Evolutionary conservation across 805 yeast species (phyloP), one percentile per base, ranked within the genome.

Genomic region (Millerozyma acaciae): DNA sequence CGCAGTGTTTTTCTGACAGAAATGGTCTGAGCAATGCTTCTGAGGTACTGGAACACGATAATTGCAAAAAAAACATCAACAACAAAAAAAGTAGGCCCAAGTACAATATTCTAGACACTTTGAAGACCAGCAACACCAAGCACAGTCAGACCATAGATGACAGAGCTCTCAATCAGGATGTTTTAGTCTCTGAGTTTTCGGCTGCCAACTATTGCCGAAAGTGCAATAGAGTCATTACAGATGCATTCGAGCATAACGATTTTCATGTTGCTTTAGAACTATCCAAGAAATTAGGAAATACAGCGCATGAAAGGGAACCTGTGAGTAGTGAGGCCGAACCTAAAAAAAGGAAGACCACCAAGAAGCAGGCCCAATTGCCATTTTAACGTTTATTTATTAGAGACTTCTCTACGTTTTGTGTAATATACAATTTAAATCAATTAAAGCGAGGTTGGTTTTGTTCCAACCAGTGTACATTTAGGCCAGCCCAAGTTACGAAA

Each of bases 181-280:
- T 26, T 16, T 28, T 49, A 4, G 30, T 57, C 9, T 39, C 44
- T 8, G 40, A 40, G 5, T 35, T 59, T 15, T 39, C 50, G 14
- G 33, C 38, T 7, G 40, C 36, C 6, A 44, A 48, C n/a, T 37
- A 31, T 15, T 65, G 71, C 35, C 33, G 45, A 1, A 32, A 37
- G 12, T 65, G 72, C 39, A 41, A 52, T 8, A 30, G 36, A 3
- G 26, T 20, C 3, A 48, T 64, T 3, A 52, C 45, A 1, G 63
- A 64, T 38, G 57, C 53, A 2, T 46, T 53, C 12, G 83, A 77
- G 38, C 84, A 77, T 47, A 56, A 57, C 26, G 84, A 77, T 48
- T 76, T 53, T 39, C 83, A 77, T 42, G 48, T 63, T 26, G 83
- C 83, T 0, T 35, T 67, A 30, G 70, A 69, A 14, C 52, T 77